These are phyloP conservation scores for Talaromyces trachyspermus DNA, from an alignment of 495 filamentous ascomycete species.

Conservation along the genomic window DNA sequence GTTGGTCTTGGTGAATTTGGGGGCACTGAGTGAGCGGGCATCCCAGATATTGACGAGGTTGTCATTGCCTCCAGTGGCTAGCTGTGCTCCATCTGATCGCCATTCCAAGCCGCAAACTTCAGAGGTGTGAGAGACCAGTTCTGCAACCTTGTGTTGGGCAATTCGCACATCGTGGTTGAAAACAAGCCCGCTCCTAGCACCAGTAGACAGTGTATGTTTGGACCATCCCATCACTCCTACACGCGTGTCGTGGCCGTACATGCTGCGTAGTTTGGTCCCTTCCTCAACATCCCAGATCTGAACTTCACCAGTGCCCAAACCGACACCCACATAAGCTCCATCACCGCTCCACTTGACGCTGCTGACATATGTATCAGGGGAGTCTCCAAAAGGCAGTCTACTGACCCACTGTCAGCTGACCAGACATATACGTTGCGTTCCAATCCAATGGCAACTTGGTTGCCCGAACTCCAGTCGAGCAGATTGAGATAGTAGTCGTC, in stretches of 20 bases:
- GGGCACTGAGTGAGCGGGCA: slow-evolving; percentile 80
- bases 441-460: slow-evolving; percentile 96
- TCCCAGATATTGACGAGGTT: slow-evolving; percentile 99
- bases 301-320: slow-evolving; percentile 89
- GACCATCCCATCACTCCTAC: slow-evolving; percentile 98
- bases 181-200: slow-evolving; percentile 88
- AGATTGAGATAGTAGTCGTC: slow-evolving; percentile 99
- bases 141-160: slow-evolving; percentile 94
- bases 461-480: slow-evolving; percentile 92
- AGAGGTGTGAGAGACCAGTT: slow-evolving; percentile 91
- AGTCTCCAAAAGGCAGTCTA: slow-evolving; percentile 81
- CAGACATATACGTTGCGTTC: slow-evolving; percentile 97
- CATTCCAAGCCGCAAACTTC: slow-evolving; percentile 98
- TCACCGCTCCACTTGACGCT: slow-evolving; percentile 98
- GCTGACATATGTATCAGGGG: slow-evolving; percentile 88
- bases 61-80: slow-evolving; percentile 96
- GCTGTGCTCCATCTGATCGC: slow-evolving; percentile 90
- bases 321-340: slow-evolving; percentile 92
- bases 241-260: slow-evolving; percentile 94
- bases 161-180: slow-evolving; percentile 99
- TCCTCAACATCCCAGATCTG: slow-evolving; percentile 99
- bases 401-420: slow-evolving; percentile 91
- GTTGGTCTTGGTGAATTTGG: slow-evolving; percentile 99
- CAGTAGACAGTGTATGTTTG: slow-evolving; percentile 93
- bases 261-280: slow-evolving; percentile 88